phyloP scores from a whole-genome alignment of 257 asterid genomes.

The Parsonsia alboflavescens region DNA sequence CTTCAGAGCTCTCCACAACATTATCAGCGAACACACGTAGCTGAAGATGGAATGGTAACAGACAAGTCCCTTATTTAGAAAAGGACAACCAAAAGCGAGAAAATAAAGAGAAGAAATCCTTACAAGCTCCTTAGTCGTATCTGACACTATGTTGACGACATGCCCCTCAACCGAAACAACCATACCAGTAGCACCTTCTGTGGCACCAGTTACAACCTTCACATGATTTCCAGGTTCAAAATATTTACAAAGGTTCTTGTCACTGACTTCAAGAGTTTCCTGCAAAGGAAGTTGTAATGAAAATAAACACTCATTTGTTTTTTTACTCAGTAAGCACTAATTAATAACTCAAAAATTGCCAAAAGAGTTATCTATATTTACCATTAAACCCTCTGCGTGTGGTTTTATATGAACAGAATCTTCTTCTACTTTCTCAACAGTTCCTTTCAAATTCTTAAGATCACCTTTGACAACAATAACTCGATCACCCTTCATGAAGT shows the following conservation, averaged over 20 bases:
- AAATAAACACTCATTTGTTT: not conserved
- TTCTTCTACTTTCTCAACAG: constrained; percentile 96
- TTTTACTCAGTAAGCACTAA: too few species aligned
- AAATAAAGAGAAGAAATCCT: constrained; percentile 16
- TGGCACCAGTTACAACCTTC: constrained; percentile 84
- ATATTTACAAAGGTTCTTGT: constrained; percentile 89
- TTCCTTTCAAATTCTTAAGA: constrained; percentile 78
- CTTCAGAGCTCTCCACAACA: constrained; percentile 96
- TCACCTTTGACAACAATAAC: constrained; percentile 93
- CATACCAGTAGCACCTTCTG: constrained; percentile 99
- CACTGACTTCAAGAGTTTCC: constrained; percentile 80
- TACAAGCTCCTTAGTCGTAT: constrained; percentile 96
- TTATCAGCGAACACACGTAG: constrained; percentile 92
- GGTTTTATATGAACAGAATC: constrained; percentile 90
- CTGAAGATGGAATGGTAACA: constrained; percentile 27
- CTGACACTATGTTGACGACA: constrained; percentile 90
- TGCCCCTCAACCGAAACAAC: constrained; percentile 96
- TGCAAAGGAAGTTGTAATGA: constrained; percentile 21
- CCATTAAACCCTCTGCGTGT: constrained; percentile 70
- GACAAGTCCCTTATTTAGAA: not conserved
- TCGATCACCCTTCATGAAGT: constrained; percentile 90
- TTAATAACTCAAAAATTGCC: not conserved
- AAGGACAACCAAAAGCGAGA: not conserved
- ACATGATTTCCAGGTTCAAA: constrained; percentile 95
- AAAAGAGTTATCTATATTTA: constrained; percentile 19